Evolutionary conservation across 1,139 yeast genomes (phyloP), one percentile per base, ranked within the genome.

Genomic region (Taphrina deformans): DNA sequence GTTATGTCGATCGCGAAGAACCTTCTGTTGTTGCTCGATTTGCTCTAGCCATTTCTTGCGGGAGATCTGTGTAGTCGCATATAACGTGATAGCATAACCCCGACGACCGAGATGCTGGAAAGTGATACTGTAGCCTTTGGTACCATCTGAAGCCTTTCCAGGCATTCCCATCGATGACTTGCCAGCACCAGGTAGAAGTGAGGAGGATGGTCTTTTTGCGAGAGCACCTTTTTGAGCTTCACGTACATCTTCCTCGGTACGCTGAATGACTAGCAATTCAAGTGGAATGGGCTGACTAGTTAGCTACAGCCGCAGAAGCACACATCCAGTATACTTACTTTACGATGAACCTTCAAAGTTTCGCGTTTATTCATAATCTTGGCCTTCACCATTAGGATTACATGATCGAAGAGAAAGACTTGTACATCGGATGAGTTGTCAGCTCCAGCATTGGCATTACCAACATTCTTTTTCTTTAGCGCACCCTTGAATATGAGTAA

Each of bases 361-460:
- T 93, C 98, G 71, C 96, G 83, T 75, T 93, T 92, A 74, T 90
- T 91, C 68, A 89, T 91, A 35, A 88, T 81, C 75, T 92, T 95
- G 67, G 89, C 88, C 73, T 93, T 88, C 44, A 91, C 92, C 75
- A 93, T 87, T 68, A 95, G 78, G 50, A 93, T 75, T 62, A 95
- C 91, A 75, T 93, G 96, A 75, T 93, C 99, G 74, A 93, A 85
- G 65, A 93, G 75, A 73, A 92, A 93, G 56, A 89, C 85, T 69
- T 85, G 88, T 60, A 87, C 83, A 70, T 85, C 90, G 65, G 89
- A 89, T 69, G 82, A 84, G 67, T 80, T 81, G 69, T 88, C 96
- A 72, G 87, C 87, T 70, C 88, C 90, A 18, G 67, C 56, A 52
- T 45, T 60, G 21, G 66, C 55, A 41, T 61, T 61, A 7, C 66